Evolutionary conservation across 2,329 filamentous ascomycete species (phyloP).

Genomic region (Ascochyta pisi): DNA sequence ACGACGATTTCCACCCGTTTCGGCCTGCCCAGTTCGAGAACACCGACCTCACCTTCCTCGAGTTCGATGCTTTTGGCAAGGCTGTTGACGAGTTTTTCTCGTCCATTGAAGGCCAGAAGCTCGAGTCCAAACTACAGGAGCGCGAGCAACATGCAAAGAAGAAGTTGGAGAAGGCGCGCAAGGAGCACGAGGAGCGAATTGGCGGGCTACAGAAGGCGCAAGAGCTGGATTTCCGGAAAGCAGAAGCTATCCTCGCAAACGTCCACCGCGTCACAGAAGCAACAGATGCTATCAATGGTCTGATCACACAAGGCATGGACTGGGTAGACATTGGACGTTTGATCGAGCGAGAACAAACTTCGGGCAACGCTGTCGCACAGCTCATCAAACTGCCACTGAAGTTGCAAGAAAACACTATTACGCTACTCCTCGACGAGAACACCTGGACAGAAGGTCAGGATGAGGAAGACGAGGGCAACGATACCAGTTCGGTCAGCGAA

Average conservation of each 20-base stretch:
- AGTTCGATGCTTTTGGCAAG: conserved; percentile 86
- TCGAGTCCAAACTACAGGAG: conserved; percentile 83
- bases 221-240: conserved; percentile 83
- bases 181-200: conserved; percentile 84
- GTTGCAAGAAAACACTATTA: conserved; percentile 87
- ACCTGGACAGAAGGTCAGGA: conserved; percentile 69
- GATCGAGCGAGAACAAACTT: conserved; percentile 83
- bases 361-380: conserved; percentile 82
- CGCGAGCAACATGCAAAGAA: conserved; percentile 80
- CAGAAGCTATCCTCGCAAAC: conserved; percentile 89
- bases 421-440: conserved; percentile 76
- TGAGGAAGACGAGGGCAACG: conserved; percentile 62
- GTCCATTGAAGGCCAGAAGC: conserved; percentile 90
- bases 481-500: conserved; percentile 70
- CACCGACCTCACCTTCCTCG: conserved; percentile 69
- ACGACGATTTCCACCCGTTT: conserved; percentile 96
- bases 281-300: conserved; percentile 86
- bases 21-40: conserved; percentile 81
- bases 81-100: conserved; percentile 98
- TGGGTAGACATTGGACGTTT: conserved; percentile 91
- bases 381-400: conserved; percentile 89
- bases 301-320: conserved; percentile 95
- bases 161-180: conserved; percentile 83
- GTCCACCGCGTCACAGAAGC: conserved; percentile 90
- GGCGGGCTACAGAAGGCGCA: conserved; percentile 84